Base-by-base conservation (phyloP, 768 basidiomycete genomes). In the Suillus subalutaceus region DNA sequence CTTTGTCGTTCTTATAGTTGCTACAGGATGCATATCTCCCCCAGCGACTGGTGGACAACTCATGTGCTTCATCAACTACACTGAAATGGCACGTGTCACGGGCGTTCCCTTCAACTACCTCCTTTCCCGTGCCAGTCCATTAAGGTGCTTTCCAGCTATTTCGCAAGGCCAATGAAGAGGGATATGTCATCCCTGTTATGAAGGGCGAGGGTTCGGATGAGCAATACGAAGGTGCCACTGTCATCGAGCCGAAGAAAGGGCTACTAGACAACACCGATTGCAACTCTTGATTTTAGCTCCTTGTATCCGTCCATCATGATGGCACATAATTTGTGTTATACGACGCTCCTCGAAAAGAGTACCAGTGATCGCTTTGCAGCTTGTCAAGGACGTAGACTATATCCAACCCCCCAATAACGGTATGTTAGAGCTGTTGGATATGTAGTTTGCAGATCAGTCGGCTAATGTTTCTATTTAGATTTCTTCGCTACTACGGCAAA, bases 251-350 rank as follows among this genome's bases (percentile, higher is more conserved):
- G 4, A 89, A 86, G 76, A 95, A 90, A 73, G n/a, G 97, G 97
- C 0, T 99, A 95, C 78, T 99, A 99, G 94, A 97, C 74, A n/a
- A 87, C 89, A 0, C 97, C 97, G 2, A 98, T 99, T 72, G 96
- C 97, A 15, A 99, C 97, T 0, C 87, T 99, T 57, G 97, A 99
- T 85, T 99, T 99, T 80, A 96, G 94, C 66, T 98, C 96, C 2
- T 84, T 99, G 67, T 99, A 99, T 78, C 97, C 97, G 4, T 99
- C 97, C 0, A 99, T 99, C 79, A 99, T 99, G 97, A 98, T 98
- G 96, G 97, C 97, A 3, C 97, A 99, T 78, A 99, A 99, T 74
- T 81, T 99, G 1, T 99, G 97, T 77, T 99, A 99, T 74, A 98
- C 97, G 0, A 98, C 97, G 0, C 83, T 99, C n/a, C 77, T 98